These are phyloP conservation scores for Phylloporus scabripes DNA, from an alignment of 768 basidiomycete species.

Conservation along the genomic window DNA sequence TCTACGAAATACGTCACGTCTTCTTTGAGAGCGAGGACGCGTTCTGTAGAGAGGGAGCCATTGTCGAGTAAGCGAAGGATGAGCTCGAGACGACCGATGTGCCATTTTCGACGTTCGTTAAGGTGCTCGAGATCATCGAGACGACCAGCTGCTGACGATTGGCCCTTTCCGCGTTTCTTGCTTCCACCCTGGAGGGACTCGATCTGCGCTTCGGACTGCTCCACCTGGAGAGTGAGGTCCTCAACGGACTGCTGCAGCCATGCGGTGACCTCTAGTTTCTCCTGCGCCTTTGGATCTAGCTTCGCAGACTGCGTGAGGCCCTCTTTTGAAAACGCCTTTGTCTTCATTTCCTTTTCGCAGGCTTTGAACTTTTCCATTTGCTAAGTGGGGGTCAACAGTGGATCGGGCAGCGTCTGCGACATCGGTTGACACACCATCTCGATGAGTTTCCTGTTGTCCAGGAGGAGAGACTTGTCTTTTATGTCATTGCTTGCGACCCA, in stretches of 20 bases:
- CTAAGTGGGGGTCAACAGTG: constrained; percentile 38
- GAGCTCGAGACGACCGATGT: constrained; percentile 87
- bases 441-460: constrained; percentile 93
- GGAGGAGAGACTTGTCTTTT: constrained; percentile 90
- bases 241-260: constrained; percentile 91
- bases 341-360: constrained; percentile 99
- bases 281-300: constrained; percentile 95
- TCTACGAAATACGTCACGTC: constrained; percentile 97
- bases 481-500: constrained; percentile 98
- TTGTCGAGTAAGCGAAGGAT: constrained; percentile 92
- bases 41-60: constrained; percentile 78
- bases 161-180: constrained; percentile 81
- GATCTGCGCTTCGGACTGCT: constrained; percentile 91
- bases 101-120: constrained; percentile 96
- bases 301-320: constrained; percentile 91
- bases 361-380: constrained; percentile 99
- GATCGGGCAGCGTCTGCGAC: too few relatives aligned
- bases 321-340: constrained; percentile 99
- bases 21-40: constrained; percentile 78
- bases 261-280: constrained; percentile 81
- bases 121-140: constrained; percentile 78
- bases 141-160: constrained; percentile 59
- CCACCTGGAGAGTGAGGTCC: constrained; percentile 88
- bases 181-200: constrained; percentile 74
- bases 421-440: too few relatives aligned